Evolutionary conservation across 2,329 filamentous ascomycete genomes (phyloP), one percentile per base, ranked within the genome.

Genomic region (Ascochyta pisi): DNA sequence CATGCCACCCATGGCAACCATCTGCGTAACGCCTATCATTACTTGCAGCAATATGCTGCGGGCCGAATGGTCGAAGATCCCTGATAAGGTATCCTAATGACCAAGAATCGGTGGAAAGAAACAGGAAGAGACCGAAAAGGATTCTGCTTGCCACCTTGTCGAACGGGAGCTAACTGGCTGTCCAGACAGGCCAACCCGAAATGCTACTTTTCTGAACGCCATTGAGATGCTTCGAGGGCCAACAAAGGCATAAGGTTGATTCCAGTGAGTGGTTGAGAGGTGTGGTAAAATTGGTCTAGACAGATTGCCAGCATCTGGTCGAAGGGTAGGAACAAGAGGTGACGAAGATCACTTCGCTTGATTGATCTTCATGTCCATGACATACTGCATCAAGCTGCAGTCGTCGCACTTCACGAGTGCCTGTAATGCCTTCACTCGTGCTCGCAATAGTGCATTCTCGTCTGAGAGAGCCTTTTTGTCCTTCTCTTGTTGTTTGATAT

Each of bases 331-430:
- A 23, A 16, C 31, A 38, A 46, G 19, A 15, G 31, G 16, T 27
- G 31, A 45, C 26, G n/a, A n/a, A 29, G 7, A 42, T 57, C 46
- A 62, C 52, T 67, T 66, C 9, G 49, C 57, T 40, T 71, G 70
- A 35, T 73, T 72, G 58, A 75, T 68, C 68, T 76, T 77, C 44
- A 78, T 60, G 49, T 77, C 71, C 70, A 76, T 73, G 24, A 77
- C 74, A 50, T 77, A 76, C 58, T 78, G 75, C 76, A 78, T 77
- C 37, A 78, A 67, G 35, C 68, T 74, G 67, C 78, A 81, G 57
- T 80, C 78, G 38, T 79, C 77, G 60, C 78, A 81, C 61, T 78
- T 78, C 48, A 80, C 76, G 24, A 80, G 66, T 40, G 75, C 75
- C 60, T 80, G 77, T 10, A 80, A 69, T 37, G 76, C 77, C 58